A percentile compares a stretch with the other conserved stretches of the same genome.
Conservation (phyloP, 305 asterid species). For the Lippia alba region DNA sequence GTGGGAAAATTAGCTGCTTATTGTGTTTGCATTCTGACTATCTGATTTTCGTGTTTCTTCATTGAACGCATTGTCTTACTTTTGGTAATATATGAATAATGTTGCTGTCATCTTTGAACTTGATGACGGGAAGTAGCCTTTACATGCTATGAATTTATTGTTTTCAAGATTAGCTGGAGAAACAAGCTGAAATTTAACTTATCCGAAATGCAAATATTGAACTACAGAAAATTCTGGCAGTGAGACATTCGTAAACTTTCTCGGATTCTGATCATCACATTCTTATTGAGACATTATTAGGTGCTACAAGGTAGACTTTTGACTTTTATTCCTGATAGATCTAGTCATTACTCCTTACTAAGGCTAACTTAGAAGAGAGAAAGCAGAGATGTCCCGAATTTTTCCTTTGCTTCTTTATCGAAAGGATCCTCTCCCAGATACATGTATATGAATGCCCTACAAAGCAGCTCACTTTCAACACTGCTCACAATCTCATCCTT, state of each 20-base stretch:
- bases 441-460: conserved; percentile 74
- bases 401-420: conserved; percentile 81
- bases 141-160: conserved; percentile 6
- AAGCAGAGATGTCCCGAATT: conserved; percentile 65
- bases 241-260: conserved; percentile 13
- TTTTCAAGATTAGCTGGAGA: conserved; percentile 26
- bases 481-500: conserved; percentile 68
- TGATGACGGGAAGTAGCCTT: conserved; percentile 23
- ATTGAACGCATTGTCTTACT: conserved; percentile 38
- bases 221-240: conserved; percentile 6
- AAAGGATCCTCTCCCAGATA: conserved; percentile 80
- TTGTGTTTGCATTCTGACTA: conserved; percentile 16
- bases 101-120: conserved; percentile 20
- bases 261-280: conserved; percentile 22
- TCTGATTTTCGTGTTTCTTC: conserved; percentile 35
- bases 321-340: conserved; percentile 42
- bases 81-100: conserved; percentile 31
- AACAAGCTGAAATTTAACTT: not conserved
- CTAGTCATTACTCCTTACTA: conserved; percentile 30
- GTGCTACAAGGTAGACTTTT: conserved; percentile 29
- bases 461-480: conserved; percentile 70
- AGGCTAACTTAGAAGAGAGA: conserved; percentile 57
- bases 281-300: conserved; percentile 50
- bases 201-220: not conserved
- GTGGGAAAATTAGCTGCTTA: conserved; percentile 30